Evolutionary conservation across 1,284 basidiomycete species (phyloP), one percentile per base, ranked within the genome.

Genomic region (Ustilago curta): DNA sequence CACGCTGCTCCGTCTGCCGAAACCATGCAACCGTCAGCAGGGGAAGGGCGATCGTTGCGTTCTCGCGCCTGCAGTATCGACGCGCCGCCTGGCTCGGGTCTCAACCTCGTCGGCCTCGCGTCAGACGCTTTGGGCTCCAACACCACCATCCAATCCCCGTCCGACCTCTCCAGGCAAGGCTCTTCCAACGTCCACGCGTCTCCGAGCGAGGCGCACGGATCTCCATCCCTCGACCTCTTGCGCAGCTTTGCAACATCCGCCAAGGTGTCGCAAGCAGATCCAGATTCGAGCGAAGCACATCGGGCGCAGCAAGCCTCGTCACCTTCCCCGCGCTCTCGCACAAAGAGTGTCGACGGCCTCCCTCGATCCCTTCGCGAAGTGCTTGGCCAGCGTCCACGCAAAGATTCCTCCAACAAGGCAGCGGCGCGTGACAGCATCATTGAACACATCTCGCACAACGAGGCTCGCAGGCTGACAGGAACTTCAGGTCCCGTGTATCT

Each of bases 391-490:
- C 60, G 65, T 4, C 21, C 60, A 3, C 70, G 65, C 27, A 62
- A 52, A 21, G 54, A 57, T 4, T 61, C 54, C 2, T 59, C 21
- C 51, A 52, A 44, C 31, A 14, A 39, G 18, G 45, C 48, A 11
- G 60, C 60, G 3, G 45, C 48, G 39, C 70, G 55, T 21, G 48
- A 43, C 21, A 68, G 71, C 27, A 59, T 70, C 39, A 75, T 75
- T 42, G 59, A 75, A 35, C 72, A 75, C 37, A 51, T 70, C 19
- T 75, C 72, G 7, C 59, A 62, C 57, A 53, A 75, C 11, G 54
- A 75, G 29, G 71, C 62, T 4, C 71, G 55, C 31, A 57, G 55
- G n/a, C 12, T 56, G 32, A 74, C 66, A 2, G 62, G 62, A 16
- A 55, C 8, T 18, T 27, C 54, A 2, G 66, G 71, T 0, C 71